Evolutionary conservation across 1,139 yeast genomes (phyloP), one percentile per base, ranked within the genome.

Genomic region (Zygoascus sp.): DNA sequence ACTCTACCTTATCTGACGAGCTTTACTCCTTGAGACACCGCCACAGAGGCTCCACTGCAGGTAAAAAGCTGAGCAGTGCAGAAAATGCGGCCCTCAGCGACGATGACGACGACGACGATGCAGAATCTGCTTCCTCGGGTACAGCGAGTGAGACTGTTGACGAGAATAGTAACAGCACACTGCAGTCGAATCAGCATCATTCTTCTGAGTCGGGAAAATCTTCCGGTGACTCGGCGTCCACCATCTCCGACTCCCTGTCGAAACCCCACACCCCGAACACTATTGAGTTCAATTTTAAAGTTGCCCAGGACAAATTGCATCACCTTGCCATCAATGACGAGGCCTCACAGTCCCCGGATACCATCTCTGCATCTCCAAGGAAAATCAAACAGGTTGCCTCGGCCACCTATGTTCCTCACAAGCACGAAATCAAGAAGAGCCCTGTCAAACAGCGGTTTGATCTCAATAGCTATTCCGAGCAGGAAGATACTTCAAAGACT

Each of bases 401-500:
- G 2, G 87, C 87, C 0, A 80, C 85, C 0, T 81, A 81, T 58
- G 74, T 79, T 48, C 87, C 87, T 2, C 87, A 81, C 59, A 75
- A 69, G 58, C 59, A 72, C 13, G 43, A 40, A 7, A 16, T 32
- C 15, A 35, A 20, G 7, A 20, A 20, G 13, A 20, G 25, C 16
- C 39, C 39, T 3, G 34, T 15, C 15, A 30, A 30, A 16, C 15
- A 15, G 5, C 15, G 13, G 34, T 30, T 30, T 28, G 32, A 28
- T 30, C 13, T 13, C 15, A 11, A 11, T 13, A 16, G 15, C 11
- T 15, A 16, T 3, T 2, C 34, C n/a, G 17, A 15, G 8, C 3
- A 15, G 3, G n/a, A 25, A 25, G 3, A 10, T 25, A 25, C 28
- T 25, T 25, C 6, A 10, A n/a, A 3, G 3, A 25, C 28, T 3